Evolutionary conservation across 345 rosid species (phyloP), one percentile per base, ranked within the genome.

Genomic region (Xanthoceras sorbifolium): DNA sequence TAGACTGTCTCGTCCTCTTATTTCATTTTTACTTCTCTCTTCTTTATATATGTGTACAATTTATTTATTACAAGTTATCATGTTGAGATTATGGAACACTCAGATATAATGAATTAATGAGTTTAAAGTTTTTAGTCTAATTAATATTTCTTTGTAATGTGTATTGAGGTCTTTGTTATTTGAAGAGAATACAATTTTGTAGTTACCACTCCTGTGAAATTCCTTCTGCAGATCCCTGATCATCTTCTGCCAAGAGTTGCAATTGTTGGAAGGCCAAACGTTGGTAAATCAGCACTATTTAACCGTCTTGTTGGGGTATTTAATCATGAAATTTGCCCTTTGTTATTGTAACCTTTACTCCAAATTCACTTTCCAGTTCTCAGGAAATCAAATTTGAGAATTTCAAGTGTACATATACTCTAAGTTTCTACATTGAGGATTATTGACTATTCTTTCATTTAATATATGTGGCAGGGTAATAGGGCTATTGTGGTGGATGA

Each of bases 401-500:
- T 69, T 40, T 18, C 55, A 48, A 1, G 31, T 48, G 46, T 54
- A 29, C 48, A 29, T 74, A 71, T 8, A 54, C 32, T 62, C 46
- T 55, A 1, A 9, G 18, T 61, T 74, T 65, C 64, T 54, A 28
- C 50, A 26, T 72, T 40, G 11, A 0, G n/a, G 36, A 59, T 64
- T n/a, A 31, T 67, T 48, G 20, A 69, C 38, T 66, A 15, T 8
- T 73, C 17, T 66, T 75, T 32, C 54, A 5, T 66, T 55, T 15
- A 40, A 25, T 62, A 66, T 63, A 4, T 48, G 54, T 73, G 76
- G 31, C 82, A 92, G 97, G 97, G 89, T 50, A 91, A 93, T 70
- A 89, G 75, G 85, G 98, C 98, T 12, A 94, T 94, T 78, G 98
- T 94, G 66, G 97, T 94, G 85, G 97, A 94, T 84, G 98, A 94